Conservation (phyloP, 768 basidiomycete species). For the Lactarius trivialis region DNA sequence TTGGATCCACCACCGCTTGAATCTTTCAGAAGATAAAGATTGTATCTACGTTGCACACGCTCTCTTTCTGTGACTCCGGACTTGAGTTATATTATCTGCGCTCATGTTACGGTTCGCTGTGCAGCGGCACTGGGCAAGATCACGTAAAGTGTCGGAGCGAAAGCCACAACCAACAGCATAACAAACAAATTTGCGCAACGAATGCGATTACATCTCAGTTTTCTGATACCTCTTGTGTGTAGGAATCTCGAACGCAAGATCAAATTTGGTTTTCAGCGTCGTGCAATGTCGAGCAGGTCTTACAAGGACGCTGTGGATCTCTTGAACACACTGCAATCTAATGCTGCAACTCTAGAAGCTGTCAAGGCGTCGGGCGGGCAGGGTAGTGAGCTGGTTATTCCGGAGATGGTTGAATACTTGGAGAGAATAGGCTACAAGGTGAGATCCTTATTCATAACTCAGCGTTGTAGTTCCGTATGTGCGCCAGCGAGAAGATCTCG, state of each 20-base stretch:
- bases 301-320: constrained; percentile 69
- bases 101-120: constrained; percentile 16
- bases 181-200: constrained; percentile 4
- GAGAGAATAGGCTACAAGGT: constrained; percentile 82
- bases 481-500: constrained; percentile 70
- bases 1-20: neutral
- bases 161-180: neutral
- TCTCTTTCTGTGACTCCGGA: constrained; percentile 22
- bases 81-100: constrained; percentile 25
- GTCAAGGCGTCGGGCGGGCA: constrained; percentile 66
- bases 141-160: neutral
- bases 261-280: constrained; percentile 9
- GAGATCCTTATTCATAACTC: constrained; percentile 28
- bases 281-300: constrained; percentile 54
- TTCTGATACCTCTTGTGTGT: neutral
- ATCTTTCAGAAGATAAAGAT: constrained; percentile 29
- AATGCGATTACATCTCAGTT: neutral
- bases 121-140: neutral
- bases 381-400: constrained; percentile 56
- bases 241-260: neutral
- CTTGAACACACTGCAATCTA: constrained; percentile 81
- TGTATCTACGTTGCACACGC: constrained; percentile 26
- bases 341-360: constrained; percentile 87
- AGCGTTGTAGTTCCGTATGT: constrained; percentile 10
- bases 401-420: constrained; percentile 89